Percentiles rank a stretch among this genome's conserved stretches.
Evolutionary conservation across 176 grass and related monocot genomes (phyloP).

Genomic region (Elymus sibiricus): DNA sequence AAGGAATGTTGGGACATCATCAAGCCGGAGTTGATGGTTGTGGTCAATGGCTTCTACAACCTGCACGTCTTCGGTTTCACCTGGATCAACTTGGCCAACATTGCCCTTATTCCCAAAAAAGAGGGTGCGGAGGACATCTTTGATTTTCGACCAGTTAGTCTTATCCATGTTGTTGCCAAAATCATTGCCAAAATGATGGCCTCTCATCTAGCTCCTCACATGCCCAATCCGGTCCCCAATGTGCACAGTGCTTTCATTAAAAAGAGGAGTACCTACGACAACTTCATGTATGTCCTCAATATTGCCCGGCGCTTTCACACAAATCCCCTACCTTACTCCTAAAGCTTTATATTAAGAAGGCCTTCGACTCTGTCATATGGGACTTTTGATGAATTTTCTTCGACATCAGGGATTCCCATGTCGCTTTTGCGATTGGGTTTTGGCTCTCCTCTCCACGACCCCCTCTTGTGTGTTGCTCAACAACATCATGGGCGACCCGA

Average conservation of each 20-base stretch:
- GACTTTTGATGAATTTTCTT: neutral
- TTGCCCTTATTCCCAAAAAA: too few species aligned
- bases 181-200: neutral
- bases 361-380: neutral
- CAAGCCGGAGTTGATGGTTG: too few species aligned
- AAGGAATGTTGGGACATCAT: too few species aligned
- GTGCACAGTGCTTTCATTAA: neutral
- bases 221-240: neutral
- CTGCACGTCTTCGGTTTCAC: too few species aligned
- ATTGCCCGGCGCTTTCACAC: accelerated
- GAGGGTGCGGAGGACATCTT: neutral
- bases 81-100: neutral
- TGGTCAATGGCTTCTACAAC: too few species aligned
- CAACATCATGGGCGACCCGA: too few species aligned
- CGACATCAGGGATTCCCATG: too few species aligned
- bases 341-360: neutral
- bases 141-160: neutral
- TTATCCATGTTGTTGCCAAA: neutral
- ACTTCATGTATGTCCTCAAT: neutral
- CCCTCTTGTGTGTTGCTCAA: too few species aligned
- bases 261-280: neutral
- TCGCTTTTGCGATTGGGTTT: too few species aligned
- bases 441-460: too few species aligned
- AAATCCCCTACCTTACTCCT: neutral
- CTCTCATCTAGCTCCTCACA: accelerated